These are phyloP conservation scores for Auriscalpium vulgare DNA, from an alignment of 768 basidiomycete genomes.

Conservation along the genomic window DNA sequence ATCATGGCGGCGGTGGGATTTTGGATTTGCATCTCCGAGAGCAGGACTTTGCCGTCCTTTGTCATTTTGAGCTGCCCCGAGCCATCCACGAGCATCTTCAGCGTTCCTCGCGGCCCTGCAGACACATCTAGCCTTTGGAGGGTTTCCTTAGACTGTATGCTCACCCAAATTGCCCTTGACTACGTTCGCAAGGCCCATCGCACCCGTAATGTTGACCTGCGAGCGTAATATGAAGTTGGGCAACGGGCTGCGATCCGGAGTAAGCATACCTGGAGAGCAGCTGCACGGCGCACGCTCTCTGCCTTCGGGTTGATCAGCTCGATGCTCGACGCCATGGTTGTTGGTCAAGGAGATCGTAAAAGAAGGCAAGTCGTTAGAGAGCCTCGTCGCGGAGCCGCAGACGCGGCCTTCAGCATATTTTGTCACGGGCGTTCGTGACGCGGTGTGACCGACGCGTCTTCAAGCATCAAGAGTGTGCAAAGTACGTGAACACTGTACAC, in stretches of 20 bases:
- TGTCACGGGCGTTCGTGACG: neutral
- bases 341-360: neutral
- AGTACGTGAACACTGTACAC: too few relatives aligned
- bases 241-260: slow-evolving; percentile 13
- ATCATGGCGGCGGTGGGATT: slow-evolving; percentile 99
- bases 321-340: slow-evolving; percentile 46
- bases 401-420: too few relatives aligned
- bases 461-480: too few relatives aligned
- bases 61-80: slow-evolving; percentile 99
- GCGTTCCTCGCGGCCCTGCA: slow-evolving; percentile 88
- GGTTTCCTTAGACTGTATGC: slow-evolving; percentile 16
- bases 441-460: neutral
- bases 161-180: slow-evolving; percentile 95
- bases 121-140: slow-evolving; percentile 3
- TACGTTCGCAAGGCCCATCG: slow-evolving; percentile 94
- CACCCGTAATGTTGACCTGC: slow-evolving; percentile 87
- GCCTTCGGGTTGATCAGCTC: slow-evolving; percentile 97
- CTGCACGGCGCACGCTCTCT: slow-evolving; percentile 84
- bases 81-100: slow-evolving; percentile 99
- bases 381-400: too few relatives aligned
- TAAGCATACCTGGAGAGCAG: slow-evolving; percentile 77
- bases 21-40: slow-evolving; percentile 99
- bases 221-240: slow-evolving; percentile 13
- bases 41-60: slow-evolving; percentile 96
- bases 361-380: neutral